phyloP scores from a whole-genome alignment of 2,329 filamentous ascomycete species.

The Fusarium luffae region DNA sequence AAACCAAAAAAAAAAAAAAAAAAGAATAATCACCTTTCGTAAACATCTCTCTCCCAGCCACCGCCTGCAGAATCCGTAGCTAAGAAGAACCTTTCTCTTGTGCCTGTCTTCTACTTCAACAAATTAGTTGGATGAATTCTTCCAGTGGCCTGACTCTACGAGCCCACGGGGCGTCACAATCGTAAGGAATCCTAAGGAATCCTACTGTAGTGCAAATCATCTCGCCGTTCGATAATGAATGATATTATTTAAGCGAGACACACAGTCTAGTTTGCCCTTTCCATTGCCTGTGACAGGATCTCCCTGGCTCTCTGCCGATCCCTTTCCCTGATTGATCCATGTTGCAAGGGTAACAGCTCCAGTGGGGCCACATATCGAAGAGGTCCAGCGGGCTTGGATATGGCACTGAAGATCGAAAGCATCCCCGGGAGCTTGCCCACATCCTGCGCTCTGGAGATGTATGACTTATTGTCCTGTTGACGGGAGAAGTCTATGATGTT shows the following conservation, averaged over 20 bases:
- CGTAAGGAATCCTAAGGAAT: fast-evolving
- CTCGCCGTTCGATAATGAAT: fast-evolving
- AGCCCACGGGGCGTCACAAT: too few species aligned
- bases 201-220: too few species aligned
- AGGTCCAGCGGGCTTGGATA: background rate
- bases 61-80: too few species aligned
- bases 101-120: too few species aligned
- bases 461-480: fast-evolving
- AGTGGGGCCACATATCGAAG: background rate
- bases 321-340: fast-evolving
- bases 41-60: too few species aligned
- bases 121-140: too few species aligned
- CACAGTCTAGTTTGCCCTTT: background rate
- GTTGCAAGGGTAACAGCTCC: fast-evolving
- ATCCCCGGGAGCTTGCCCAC: fast-evolving
- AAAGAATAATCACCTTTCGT: too few species aligned
- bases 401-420: background rate
- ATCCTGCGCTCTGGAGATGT: background rate
- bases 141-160: too few species aligned
- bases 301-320: background rate
- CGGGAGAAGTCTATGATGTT: background rate
- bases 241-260: background rate
- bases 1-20: too few species aligned
- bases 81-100: fast-evolving
- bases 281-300: background rate